Percentiles rank a stretch among this genome's conserved stretches.
These are phyloP conservation scores for Ceratobasidium sp. DNA, from an alignment of 1,284 basidiomycete genomes.

Conservation along the genomic window DNA sequence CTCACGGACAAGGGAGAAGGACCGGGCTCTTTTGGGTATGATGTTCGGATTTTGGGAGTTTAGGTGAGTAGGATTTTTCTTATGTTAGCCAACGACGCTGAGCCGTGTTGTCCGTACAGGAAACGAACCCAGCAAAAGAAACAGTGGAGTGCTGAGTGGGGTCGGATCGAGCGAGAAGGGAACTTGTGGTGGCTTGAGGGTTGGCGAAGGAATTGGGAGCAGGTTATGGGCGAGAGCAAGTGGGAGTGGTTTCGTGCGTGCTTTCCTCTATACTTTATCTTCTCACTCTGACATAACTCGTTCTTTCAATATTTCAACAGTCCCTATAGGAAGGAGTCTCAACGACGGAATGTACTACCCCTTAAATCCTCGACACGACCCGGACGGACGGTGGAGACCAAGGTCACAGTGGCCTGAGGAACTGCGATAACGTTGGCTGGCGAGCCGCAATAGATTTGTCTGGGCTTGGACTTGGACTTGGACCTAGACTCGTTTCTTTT, in stretches of 20 bases:
- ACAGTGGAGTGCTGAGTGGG: slow-evolving; percentile 84
- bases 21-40: slow-evolving; percentile 62
- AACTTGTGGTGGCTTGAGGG: slow-evolving; percentile 88
- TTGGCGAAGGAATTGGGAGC: slow-evolving; percentile 70
- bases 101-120: slow-evolving; percentile 17
- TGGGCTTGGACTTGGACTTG: no score
- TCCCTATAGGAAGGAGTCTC: slow-evolving; percentile 70
- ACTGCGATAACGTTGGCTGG: slow-evolving; percentile 57
- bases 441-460: no score
- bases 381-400: slow-evolving; percentile 71
- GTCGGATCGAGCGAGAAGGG: slow-evolving; percentile 73
- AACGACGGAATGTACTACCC: slow-evolving; percentile 73
- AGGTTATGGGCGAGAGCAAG: slow-evolving; percentile 73
- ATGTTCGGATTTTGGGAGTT: slow-evolving; percentile 61
- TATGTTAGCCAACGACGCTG: background rate
- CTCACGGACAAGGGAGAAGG: slow-evolving; percentile 68
- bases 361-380: slow-evolving; percentile 78
- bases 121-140: slow-evolving; percentile 29
- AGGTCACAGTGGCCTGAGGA: slow-evolving; percentile 76
- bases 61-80: slow-evolving; percentile 56
- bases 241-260: slow-evolving; percentile 79
- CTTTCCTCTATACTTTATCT: slow-evolving; percentile 3
- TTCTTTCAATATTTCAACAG: slow-evolving; percentile 55
- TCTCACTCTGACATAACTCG: slow-evolving; percentile 27
- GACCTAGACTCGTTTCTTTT: no score